Conservation (phyloP, 2,329 filamentous ascomycete species). For the Neoascochyta sp. region DNA sequence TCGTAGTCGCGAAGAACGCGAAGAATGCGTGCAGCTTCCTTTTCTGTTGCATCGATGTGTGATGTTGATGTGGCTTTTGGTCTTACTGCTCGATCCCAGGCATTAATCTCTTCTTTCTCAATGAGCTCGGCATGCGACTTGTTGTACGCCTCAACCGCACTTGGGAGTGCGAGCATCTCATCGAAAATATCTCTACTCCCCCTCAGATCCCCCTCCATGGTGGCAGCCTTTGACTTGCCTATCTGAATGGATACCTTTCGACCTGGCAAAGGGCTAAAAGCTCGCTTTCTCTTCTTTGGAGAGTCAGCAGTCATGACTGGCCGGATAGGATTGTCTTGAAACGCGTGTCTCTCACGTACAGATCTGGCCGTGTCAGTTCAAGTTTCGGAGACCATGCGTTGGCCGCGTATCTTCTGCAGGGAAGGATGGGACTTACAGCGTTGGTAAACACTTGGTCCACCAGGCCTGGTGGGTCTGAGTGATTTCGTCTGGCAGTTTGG, state of each 20-base stretch:
- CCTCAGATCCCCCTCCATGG: slow-evolving; percentile 2
- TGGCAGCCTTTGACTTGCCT: slow-evolving; percentile 4
- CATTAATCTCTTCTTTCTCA: slow-evolving; percentile 21
- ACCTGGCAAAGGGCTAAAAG: slow-evolving; percentile 15
- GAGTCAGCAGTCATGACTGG: slow-evolving; percentile 31
- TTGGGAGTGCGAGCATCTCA: slow-evolving; percentile 2
- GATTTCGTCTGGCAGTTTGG: slow-evolving; percentile 25
- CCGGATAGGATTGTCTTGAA: slow-evolving; percentile 20
- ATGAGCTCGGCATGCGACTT: slow-evolving; percentile 26
- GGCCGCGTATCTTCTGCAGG: not conserved
- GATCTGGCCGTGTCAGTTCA: slow-evolving; percentile 16
- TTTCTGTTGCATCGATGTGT: slow-evolving; percentile 23
- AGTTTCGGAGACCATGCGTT: not conserved
- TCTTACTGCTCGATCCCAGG: slow-evolving; percentile 39
- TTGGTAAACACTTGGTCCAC: slow-evolving; percentile 28
- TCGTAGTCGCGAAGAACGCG: slow-evolving; percentile 43
- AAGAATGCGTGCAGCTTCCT: slow-evolving; percentile 35
- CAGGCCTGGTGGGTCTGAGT: slow-evolving; percentile 19
- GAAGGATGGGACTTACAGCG: slow-evolving; percentile 21
- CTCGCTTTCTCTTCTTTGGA: slow-evolving; percentile 34
- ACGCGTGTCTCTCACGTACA: slow-evolving; percentile 30
- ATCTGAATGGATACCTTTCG: slow-evolving; percentile 13
- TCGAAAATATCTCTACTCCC: slow-evolving; percentile 6
- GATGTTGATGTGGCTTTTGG: slow-evolving; percentile 5
- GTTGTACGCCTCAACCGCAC: slow-evolving; percentile 14